Evolutionary conservation across 441 rosid genomes (phyloP), one percentile per base, ranked within the genome.

Genomic region (Caryocar brasiliense): DNA sequence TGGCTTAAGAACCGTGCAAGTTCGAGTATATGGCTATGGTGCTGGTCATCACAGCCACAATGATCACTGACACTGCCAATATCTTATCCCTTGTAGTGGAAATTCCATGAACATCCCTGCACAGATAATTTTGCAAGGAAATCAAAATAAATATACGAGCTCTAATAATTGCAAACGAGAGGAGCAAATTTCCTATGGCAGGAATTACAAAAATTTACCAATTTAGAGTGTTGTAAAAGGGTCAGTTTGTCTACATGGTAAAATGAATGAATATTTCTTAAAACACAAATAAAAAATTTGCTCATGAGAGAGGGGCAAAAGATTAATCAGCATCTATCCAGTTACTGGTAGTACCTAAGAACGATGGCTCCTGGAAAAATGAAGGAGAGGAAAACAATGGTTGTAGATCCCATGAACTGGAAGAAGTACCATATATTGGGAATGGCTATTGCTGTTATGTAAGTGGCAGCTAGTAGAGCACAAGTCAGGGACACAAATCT

Each of bases 361-460:
- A 67, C 94, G 35, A 90, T 79, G 0, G 81, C 83, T 3, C 73
- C 97, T 0, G 94, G 97, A 61, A 86, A 90, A 58, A 90, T 76
- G 70, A 90, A 83, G 26, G 82, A 89, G 3, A 90, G 80, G 44
- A 68, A 75, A 39, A 86, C 89, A 0, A 80, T 86, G 20, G 91
- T 40, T 13, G 95, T 85, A 32, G 97, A 85, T 63, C 95, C 97
- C 47, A 83, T 11, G 70, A 86, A 81, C 71, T 81, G 95, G 38
- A 90, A 90, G 58, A 82, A 70, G 54, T 69, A 75, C 95, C 97
- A 83, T 40, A 89, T 77, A 56, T 80, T 66, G 9, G 97, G 97
- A 42, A 89, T 64, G 9, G 66, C 75, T 19, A 83, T 79, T 0
- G 94, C 87, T 10, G 76, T 67, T 20, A 79, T 23, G 72, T 78